Evolutionary conservation across 331 rosid species (phyloP).

Genomic region (Pyrus hybrid): DNA sequence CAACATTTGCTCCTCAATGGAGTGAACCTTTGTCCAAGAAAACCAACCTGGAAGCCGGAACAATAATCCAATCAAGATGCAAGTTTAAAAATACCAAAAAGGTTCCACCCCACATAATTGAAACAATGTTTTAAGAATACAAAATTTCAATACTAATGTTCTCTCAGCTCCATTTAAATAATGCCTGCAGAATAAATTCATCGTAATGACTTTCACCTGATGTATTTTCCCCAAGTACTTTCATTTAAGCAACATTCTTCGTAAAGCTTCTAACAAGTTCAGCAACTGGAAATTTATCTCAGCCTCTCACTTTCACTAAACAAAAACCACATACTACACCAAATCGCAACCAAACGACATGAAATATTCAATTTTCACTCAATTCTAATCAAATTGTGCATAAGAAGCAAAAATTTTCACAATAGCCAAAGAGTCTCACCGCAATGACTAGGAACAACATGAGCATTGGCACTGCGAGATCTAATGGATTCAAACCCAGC

Average conservation of each 20-base stretch:
- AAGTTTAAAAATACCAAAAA: neutral
- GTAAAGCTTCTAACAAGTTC: neutral
- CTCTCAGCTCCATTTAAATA: neutral
- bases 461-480: slow-evolving; percentile 67
- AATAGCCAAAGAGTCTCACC: slow-evolving; percentile 43
- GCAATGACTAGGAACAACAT: slow-evolving; percentile 81
- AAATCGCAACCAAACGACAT: neutral
- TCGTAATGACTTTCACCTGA: neutral
- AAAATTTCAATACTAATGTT: neutral
- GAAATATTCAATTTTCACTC: neutral
- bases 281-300: neutral
- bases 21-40: slow-evolving; percentile 60
- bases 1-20: slow-evolving; percentile 63
- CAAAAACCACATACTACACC: neutral
- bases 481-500: slow-evolving; percentile 64
- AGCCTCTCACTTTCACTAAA: neutral
- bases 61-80: neutral
- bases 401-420: slow-evolving; percentile 15
- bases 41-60: slow-evolving; percentile 74
- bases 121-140: neutral
- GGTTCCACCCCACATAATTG: neutral
- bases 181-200: neutral
- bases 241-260: neutral
- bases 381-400: neutral
- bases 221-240: neutral